Evolutionary conservation across 352 stramenopile species (phyloP).

Genomic region (Elongisporangium undulatum): DNA sequence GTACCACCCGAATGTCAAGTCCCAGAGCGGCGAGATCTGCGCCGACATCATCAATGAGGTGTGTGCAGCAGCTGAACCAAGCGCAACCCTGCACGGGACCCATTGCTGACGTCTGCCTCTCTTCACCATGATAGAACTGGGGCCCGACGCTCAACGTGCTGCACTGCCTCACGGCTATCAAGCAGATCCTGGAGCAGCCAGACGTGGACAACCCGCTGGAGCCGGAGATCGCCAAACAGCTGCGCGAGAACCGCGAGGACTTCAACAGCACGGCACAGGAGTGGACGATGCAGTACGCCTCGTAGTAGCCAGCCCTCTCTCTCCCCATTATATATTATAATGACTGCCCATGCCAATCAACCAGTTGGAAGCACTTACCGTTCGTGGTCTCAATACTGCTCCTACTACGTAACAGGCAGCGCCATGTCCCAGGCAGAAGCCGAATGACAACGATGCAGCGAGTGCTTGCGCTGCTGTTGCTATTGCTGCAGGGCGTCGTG

Average conservation of each 20-base stretch:
- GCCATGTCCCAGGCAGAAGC: neutral
- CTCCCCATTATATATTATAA: neutral
- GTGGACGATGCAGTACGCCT: conserved; percentile 89
- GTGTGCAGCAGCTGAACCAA: neutral
- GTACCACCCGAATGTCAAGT: conserved; percentile 97
- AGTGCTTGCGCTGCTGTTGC: conserved; percentile 5
- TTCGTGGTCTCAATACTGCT: neutral
- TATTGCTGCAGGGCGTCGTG: neutral
- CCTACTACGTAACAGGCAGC: too few species aligned
- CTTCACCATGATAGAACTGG: conserved; percentile 77
- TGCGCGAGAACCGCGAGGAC: conserved; percentile 90
- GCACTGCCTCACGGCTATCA: conserved; percentile 90
- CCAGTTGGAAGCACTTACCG: neutral
- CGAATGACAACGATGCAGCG: neutral
- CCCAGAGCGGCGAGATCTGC: conserved; percentile 95
- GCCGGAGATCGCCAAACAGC: conserved; percentile 92
- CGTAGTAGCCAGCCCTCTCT: conserved; percentile 42
- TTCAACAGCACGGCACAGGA: conserved; percentile 94
- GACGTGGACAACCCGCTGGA: conserved; percentile 96
- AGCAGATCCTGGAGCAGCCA: conserved; percentile 94
- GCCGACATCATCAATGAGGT: conserved; percentile 92
- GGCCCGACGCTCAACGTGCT: conserved; percentile 93
- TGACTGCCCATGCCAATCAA: neutral
- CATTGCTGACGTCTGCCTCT: conserved; percentile 5
- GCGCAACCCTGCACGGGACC: neutral